Conservation (phyloP, 2,329 filamentous ascomycete genomes). For the Epichloe aotearoae region DNA sequence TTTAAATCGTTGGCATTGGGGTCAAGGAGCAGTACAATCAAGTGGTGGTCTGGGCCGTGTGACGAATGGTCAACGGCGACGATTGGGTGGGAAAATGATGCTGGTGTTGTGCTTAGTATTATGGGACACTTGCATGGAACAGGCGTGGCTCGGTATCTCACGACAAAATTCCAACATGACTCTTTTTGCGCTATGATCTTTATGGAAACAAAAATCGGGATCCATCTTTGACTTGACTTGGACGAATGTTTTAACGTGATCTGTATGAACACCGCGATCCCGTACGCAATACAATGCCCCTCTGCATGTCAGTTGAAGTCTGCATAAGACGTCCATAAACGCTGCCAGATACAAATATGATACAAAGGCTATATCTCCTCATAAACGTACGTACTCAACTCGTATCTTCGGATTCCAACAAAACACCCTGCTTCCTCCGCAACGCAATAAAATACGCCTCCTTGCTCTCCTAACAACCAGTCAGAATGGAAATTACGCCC, state of each 20-base stretch:
- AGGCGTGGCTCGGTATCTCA: slow-evolving; percentile 35
- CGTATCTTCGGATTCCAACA: slow-evolving; percentile 8
- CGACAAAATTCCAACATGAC: slow-evolving; percentile 22
- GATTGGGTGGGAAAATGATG: slow-evolving; percentile 14
- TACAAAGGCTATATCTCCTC: no score
- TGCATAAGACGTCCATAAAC: no score
- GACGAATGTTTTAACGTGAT: no score
- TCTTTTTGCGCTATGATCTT: slow-evolving; percentile 11
- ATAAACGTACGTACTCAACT: background rate
- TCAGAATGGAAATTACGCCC: background rate
- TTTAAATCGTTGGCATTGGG: slow-evolving; percentile 48
- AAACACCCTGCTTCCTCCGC: slow-evolving; percentile 42
- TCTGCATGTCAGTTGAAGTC: no score
- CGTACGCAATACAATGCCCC: no score
- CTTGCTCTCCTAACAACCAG: slow-evolving; percentile 30
- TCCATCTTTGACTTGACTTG: no score
- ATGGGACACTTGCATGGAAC: slow-evolving; percentile 27
- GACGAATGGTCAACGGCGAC: slow-evolving; percentile 1
- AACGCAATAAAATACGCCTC: slow-evolving; percentile 81
- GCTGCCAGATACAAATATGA: no score
- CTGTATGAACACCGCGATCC: no score
- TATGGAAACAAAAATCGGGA: background rate
- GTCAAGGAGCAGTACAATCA: slow-evolving; percentile 6
- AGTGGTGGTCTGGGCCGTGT: slow-evolving; percentile 2
- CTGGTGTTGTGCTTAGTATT: slow-evolving; percentile 17